A percentile compares a stretch with the other conserved stretches of the same genome.
Evolutionary conservation across 306 rosid genomes (phyloP).

Genomic region (Sphenostylis stenocarpa): DNA sequence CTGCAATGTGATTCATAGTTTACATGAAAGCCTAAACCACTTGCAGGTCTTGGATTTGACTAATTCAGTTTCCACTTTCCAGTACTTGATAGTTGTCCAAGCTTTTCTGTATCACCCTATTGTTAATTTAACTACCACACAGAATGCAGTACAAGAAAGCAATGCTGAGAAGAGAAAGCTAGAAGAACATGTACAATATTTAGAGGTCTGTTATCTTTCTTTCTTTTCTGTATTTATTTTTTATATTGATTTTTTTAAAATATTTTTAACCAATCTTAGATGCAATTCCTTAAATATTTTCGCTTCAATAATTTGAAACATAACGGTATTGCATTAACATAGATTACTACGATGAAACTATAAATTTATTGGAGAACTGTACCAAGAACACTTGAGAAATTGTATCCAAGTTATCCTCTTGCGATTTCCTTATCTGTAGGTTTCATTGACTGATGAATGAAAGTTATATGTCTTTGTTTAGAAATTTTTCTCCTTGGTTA

Average conservation of each 20-base stretch:
- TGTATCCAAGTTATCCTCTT: background rate
- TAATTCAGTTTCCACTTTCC: background rate
- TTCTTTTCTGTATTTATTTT: background rate
- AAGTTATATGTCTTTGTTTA: background rate
- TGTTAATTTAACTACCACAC: background rate
- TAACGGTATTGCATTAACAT: background rate
- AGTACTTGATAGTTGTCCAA: background rate
- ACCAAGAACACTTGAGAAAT: background rate
- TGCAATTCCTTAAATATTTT: background rate
- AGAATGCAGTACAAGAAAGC: conserved; percentile 28
- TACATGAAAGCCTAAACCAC: conserved; percentile 26
- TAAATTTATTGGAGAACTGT: background rate
- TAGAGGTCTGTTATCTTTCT: conserved; percentile 31
- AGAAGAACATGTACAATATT: conserved; percentile 26
- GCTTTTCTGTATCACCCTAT: background rate
- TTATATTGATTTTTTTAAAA: background rate
- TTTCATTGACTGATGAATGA: background rate
- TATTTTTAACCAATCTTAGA: background rate
- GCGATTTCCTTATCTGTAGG: background rate
- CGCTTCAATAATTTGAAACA: background rate
- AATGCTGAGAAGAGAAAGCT: conserved; percentile 28
- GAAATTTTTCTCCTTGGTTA: background rate
- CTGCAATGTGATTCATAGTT: conserved; percentile 5
- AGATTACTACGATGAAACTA: background rate
- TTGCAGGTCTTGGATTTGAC: conserved; percentile 33